Percentiles rank a stretch among this genome's conserved stretches.
Conservation (phyloP, 2,329 filamentous ascomycete species). For the Elsinoe perseae region DNA sequence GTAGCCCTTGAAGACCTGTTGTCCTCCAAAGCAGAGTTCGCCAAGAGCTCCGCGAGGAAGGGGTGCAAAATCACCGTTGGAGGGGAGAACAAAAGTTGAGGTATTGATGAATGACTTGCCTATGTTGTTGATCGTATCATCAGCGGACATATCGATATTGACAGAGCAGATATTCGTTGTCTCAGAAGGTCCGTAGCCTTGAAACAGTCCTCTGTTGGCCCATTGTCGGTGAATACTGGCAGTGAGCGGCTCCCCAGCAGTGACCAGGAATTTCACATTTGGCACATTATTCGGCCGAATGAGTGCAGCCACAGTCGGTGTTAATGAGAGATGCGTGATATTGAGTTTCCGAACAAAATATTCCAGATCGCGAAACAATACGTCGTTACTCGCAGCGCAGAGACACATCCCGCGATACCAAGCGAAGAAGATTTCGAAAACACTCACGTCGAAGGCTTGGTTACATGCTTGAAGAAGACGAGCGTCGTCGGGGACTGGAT, state of each 20-base stretch:
- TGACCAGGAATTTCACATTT: constrained; percentile 65
- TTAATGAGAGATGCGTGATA: constrained; percentile 76
- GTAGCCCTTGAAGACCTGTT: constrained; percentile 70
- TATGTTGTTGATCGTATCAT: constrained; percentile 65
- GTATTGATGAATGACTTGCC: constrained; percentile 68
- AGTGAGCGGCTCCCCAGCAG: constrained; percentile 73
- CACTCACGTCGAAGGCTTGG: constrained; percentile 77
- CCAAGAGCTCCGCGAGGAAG: constrained; percentile 66
- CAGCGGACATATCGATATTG: constrained; percentile 49
- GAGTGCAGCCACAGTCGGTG: constrained; percentile 75
- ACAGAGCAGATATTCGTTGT: constrained; percentile 83
- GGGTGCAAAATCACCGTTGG: constrained; percentile 39
- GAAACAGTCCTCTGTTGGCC: constrained; percentile 59
- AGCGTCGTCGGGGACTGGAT: constrained; percentile 49
- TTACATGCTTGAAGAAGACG: constrained; percentile 76
- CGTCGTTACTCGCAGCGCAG: constrained; percentile 66
- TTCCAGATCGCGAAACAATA: constrained; percentile 66
- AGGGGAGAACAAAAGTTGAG: constrained; percentile 57
- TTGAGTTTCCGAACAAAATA: constrained; percentile 53
- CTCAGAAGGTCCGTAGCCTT: constrained; percentile 79
- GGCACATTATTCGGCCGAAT: constrained; percentile 62
- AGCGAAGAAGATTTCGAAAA: constrained; percentile 84
- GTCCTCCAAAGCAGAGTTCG: constrained; percentile 79
- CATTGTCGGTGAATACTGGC: constrained; percentile 62
- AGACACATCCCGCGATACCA: constrained; percentile 73